These are phyloP conservation scores for Candida quercuum DNA, from an alignment of 805 yeast species.

Conservation along the genomic window DNA sequence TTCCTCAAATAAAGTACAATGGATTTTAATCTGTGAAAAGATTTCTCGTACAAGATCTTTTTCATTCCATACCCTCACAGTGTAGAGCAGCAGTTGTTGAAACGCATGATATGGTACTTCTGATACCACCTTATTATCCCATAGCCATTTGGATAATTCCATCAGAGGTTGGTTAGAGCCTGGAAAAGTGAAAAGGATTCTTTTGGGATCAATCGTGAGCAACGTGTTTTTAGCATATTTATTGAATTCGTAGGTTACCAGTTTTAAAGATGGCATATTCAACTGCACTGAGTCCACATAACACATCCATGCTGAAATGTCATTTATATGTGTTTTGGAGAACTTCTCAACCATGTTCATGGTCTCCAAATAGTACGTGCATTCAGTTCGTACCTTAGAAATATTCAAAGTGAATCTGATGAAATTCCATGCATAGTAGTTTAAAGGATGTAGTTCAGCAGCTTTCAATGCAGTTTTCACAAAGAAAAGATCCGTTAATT, in stretches of 20 bases:
- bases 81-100: constrained; percentile 10
- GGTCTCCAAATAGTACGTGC: not conserved
- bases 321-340: constrained; percentile 23
- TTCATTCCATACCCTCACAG: constrained; percentile 11
- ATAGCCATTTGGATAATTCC: constrained; percentile 17
- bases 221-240: not conserved
- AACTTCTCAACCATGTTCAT: constrained; percentile 13
- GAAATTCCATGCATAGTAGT: constrained; percentile 37
- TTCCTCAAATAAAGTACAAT: constrained; percentile 14
- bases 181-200: constrained; percentile 3
- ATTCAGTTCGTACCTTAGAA: constrained; percentile 3
- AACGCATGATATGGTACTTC: constrained; percentile 20
- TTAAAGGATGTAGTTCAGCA: constrained; percentile 28
- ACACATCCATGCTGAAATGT: constrained; percentile 33
- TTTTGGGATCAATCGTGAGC: not conserved
- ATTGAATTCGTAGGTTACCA: constrained; percentile 12
- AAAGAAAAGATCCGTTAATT: constrained; percentile 8
- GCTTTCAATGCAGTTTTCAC: constrained; percentile 21
- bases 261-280: constrained; percentile 5
- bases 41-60: constrained; percentile 10
- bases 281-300: constrained; percentile 8
- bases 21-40: constrained; percentile 16
- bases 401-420: constrained; percentile 27
- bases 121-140: constrained; percentile 13
- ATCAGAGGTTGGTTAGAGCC: constrained; percentile 8